These are phyloP conservation scores for Pleurotus giganteus DNA, from an alignment of 768 basidiomycete genomes.

Conservation along the genomic window DNA sequence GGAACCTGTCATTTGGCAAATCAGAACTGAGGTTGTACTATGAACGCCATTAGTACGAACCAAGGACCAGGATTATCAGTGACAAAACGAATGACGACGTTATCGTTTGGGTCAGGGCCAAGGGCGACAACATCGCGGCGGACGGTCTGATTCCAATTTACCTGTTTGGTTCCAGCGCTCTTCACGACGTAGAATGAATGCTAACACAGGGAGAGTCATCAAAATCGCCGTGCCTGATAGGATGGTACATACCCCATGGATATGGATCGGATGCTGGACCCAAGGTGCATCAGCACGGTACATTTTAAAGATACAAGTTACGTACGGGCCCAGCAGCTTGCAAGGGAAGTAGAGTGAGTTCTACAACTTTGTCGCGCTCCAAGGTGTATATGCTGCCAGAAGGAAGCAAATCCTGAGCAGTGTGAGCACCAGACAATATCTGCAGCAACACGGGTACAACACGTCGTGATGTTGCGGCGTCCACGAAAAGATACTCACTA, in stretches of 20 bases:
- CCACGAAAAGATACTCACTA: not conserved
- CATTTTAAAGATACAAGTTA: not conserved
- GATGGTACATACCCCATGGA: constrained; percentile 40
- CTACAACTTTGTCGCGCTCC: constrained; percentile 39
- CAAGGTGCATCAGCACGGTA: not conserved
- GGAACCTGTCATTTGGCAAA: constrained; percentile 39
- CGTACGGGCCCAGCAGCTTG: constrained; percentile 32
- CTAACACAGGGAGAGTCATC: constrained; percentile 18
- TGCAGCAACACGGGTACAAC: constrained; percentile 41
- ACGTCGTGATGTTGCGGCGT: not conserved
- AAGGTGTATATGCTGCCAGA: constrained; percentile 37
- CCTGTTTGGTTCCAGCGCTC: constrained; percentile 28
- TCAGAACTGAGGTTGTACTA: not conserved
- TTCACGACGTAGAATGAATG: constrained; percentile 43
- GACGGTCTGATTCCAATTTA: constrained; percentile 38
- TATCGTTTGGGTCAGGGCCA: constrained; percentile 21
- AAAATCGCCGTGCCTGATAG: not conserved
- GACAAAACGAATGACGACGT: constrained; percentile 45
- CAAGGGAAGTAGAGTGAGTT: constrained; percentile 33
- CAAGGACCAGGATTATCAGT: constrained; percentile 54
- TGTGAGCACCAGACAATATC: constrained; percentile 37
- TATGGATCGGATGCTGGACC: constrained; percentile 44
- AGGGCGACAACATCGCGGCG: constrained; percentile 28
- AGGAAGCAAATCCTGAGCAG: constrained; percentile 33
- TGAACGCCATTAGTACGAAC: constrained; percentile 13